Conservation (phyloP, 1,139 yeast species). For the Yamadazyma diddensiae region DNA sequence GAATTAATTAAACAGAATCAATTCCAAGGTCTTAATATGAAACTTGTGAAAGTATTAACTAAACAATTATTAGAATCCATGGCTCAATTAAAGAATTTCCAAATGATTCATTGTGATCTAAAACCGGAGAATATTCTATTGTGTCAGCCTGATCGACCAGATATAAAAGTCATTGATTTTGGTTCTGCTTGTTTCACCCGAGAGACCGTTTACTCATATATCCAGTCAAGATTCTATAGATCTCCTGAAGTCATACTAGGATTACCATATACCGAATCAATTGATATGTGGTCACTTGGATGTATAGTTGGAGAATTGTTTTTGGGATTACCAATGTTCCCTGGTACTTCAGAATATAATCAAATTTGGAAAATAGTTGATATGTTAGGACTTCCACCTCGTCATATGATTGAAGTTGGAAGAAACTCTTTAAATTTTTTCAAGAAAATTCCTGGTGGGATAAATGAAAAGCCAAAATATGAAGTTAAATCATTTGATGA, state of each 20-base stretch:
- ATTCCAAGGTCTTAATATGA: conserved; percentile 84
- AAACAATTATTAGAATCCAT: conserved; percentile 80
- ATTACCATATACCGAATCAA: conserved; percentile 83
- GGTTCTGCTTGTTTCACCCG: conserved; percentile 95
- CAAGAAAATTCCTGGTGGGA: conserved; percentile 33
- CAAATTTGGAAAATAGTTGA: conserved; percentile 81
- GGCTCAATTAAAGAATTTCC: conserved; percentile 74
- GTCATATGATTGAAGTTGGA: conserved; percentile 97
- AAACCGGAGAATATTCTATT: conserved; percentile 93
- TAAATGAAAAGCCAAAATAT: conserved; percentile 30
- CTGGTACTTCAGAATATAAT: conserved; percentile 92
- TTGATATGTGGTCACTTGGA: conserved; percentile 98
- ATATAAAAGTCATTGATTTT: conserved; percentile 90
- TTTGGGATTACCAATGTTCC: conserved; percentile 89
- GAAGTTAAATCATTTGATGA: conserved; percentile 34
- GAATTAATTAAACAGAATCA: conserved; percentile 92
- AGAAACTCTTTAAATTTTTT: conserved; percentile 75
- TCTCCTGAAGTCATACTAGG: conserved; percentile 96
- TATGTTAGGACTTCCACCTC: conserved; percentile 84
- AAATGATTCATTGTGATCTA: conserved; percentile 91
- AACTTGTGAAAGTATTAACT: conserved; percentile 73
- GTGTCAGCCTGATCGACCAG: conserved; percentile 80
- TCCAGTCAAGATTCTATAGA: conserved; percentile 92
- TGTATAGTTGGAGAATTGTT: conserved; percentile 94
- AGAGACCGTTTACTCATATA: conserved; percentile 87